Evolutionary conservation across 108 stramenopile species (phyloP), one percentile per base, ranked within the genome.

Genomic region (Chaetoceros muelleri): DNA sequence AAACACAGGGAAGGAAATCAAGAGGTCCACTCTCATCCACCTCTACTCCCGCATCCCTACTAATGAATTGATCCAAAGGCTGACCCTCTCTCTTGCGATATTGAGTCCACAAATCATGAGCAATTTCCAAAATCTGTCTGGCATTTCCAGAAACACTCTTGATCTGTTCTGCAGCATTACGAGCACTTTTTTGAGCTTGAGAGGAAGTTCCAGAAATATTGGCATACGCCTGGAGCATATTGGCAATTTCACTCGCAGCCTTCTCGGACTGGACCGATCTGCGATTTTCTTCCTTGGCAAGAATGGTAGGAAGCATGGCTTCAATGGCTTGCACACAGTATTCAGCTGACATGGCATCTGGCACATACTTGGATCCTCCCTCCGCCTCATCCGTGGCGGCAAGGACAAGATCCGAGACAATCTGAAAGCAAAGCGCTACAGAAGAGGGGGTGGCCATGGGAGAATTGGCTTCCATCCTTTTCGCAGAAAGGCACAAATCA

Each of bases 31-130:
- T 80, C 66, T 87, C 85, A 34, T 93, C 87, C 25, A 89, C 91
- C 67, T 93, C 91, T 58, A 89, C 70, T 2, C 87, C 91, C 70
- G 79, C 79, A 59, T 93, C 91, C 63, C 71, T 66, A 28, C 79
- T 78, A 40, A 93, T 72, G 64, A 85, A 93, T 73, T 87, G 85
- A 50, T 91, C 90, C 46, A 91, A 68, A 8, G 90, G 90, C 57
- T 91, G 90, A 46, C 91, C 91, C 63, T 93, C 91, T 25, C 87
- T 72, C 80, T 89, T 87, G 58, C 91, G 82, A 73, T 93, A 87
- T 80, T 88, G 86, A 55, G 81, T 87, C 91, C 91, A 93, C 51
- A 85, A 70, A 50, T 88, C 85, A 58, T 89, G 83, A 29, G 81
- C 80, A 61, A 88, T 85, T 65, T 87, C 87, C 17, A 93, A 75